Evolutionary conservation across 116 monocot species (phyloP).

Genomic region (Papilionanthe hybrid): DNA sequence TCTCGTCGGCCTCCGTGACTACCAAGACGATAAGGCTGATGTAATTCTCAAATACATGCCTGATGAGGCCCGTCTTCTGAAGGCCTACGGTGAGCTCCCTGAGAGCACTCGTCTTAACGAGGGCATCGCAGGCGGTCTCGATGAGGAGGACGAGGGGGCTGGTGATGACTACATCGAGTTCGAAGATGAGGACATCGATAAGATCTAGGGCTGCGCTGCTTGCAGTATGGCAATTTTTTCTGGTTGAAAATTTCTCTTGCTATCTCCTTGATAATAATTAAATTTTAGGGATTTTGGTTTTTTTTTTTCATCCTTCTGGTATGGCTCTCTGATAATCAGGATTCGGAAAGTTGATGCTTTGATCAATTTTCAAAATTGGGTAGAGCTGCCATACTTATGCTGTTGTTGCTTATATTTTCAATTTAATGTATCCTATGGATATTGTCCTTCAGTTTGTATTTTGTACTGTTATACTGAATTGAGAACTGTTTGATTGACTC

Average conservation of each 20-base stretch:
- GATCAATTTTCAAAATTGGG: not conserved
- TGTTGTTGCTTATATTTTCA: not conserved
- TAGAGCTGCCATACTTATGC: not conserved
- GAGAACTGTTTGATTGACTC: not conserved
- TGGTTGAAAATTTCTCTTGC: not conserved
- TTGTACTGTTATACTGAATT: no score
- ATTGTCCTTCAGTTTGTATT: no score
- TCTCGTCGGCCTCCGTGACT: constrained; percentile 56
- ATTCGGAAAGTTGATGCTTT: not conserved
- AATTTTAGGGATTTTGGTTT: not conserved
- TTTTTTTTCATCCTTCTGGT: not conserved
- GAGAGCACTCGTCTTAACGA: constrained; percentile 52
- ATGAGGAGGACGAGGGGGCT: constrained; percentile 47
- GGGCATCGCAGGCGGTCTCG: constrained; percentile 44
- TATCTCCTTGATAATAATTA: not conserved
- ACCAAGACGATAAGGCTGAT: constrained; percentile 69
- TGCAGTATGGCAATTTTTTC: not conserved
- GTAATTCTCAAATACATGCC: constrained; percentile 68
- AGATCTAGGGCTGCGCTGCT: constrained; percentile 23
- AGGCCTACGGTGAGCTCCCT: constrained; percentile 56
- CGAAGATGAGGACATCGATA: constrained; percentile 68
- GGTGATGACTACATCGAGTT: constrained; percentile 55
- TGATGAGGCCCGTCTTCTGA: constrained; percentile 55
- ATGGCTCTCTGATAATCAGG: not conserved
- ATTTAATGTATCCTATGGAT: no score